phyloP scores from a whole-genome alignment of 495 filamentous ascomycete genomes.

The Penicillium egyptiacum region DNA sequence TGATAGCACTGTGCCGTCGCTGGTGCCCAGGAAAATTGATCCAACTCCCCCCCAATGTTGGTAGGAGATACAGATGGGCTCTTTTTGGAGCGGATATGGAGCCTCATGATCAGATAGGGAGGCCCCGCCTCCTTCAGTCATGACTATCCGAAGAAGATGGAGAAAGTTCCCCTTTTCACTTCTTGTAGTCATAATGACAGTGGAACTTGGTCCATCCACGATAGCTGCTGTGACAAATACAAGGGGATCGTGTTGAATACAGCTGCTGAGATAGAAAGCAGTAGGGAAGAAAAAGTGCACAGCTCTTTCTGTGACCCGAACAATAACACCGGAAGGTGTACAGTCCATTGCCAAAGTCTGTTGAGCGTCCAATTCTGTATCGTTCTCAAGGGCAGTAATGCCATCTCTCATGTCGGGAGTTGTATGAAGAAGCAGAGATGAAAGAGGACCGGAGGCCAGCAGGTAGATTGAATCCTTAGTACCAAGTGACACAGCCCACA shows the following conservation, averaged over 20 bases:
- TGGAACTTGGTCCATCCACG: conserved; percentile 30
- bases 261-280: conserved; percentile 20
- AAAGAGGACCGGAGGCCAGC: conserved; percentile 42
- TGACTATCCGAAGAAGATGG: conserved; percentile 18
- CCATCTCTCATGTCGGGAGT: conserved; percentile 34
- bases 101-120: conserved; percentile 16
- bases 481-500: conserved; percentile 49
- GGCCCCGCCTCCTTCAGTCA: conserved; percentile 13
- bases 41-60: conserved; percentile 25
- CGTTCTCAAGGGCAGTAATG: conserved; percentile 38
- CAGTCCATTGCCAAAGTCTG: conserved; percentile 58
- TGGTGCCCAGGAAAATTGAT: conserved; percentile 41
- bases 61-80: conserved; percentile 41
- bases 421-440: conserved; percentile 39
- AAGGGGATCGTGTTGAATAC: conserved; percentile 19
- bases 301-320: conserved; percentile 58
- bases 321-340: conserved; percentile 37
- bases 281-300: conserved; percentile 40
- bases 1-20: conserved; percentile 35
- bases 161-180: conserved; percentile 25
- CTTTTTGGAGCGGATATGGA: conserved; percentile 26
- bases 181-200: conserved; percentile 31
- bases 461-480: conserved; percentile 39
- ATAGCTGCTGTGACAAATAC: conserved; percentile 30
- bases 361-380: conserved; percentile 50